phyloP scores from a whole-genome alignment of 2,329 filamentous ascomycete genomes.

The Beauveria scarabaeidicola region DNA sequence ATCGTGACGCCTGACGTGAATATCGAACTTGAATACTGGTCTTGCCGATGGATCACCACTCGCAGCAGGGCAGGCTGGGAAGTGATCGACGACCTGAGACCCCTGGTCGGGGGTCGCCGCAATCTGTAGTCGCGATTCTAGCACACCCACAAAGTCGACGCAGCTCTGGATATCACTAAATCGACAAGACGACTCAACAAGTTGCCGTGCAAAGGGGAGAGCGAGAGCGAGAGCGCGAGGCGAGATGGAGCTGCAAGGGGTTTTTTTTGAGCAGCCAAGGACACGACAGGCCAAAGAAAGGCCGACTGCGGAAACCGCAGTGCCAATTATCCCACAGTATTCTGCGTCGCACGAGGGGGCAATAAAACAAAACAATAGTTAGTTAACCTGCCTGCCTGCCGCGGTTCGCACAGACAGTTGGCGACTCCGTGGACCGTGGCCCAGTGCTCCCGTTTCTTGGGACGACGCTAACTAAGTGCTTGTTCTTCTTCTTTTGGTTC shows the following conservation, averaged over 20 bases:
- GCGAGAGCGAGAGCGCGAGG: not conserved
- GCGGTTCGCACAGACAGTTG: conserved; percentile 1
- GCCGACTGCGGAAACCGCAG: not conserved
- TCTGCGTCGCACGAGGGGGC: not conserved
- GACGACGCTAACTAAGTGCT: not conserved
- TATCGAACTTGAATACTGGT: not conserved
- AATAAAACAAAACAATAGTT: not conserved
- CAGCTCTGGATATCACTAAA: not conserved
- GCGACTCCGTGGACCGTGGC: not conserved
- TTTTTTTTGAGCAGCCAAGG: not conserved
- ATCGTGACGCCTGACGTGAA: not conserved
- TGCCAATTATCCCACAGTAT: not conserved
- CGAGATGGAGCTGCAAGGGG: not conserved
- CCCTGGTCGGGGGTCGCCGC: not conserved
- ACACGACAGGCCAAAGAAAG: not conserved
- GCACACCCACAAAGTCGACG: not conserved
- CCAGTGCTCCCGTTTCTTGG: not conserved
- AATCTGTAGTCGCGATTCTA: not conserved
- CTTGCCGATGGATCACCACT: not conserved
- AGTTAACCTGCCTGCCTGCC: not conserved
- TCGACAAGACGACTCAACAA: not conserved
- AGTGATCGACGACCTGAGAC: conserved; percentile 3
- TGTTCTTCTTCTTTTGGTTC: not conserved
- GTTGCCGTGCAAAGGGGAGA: not conserved
- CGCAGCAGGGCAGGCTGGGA: not conserved